Evolutionary conservation across 2,329 filamentous ascomycete genomes (phyloP), one percentile per base, ranked within the genome.

Genomic region (Geosmithia flava): DNA sequence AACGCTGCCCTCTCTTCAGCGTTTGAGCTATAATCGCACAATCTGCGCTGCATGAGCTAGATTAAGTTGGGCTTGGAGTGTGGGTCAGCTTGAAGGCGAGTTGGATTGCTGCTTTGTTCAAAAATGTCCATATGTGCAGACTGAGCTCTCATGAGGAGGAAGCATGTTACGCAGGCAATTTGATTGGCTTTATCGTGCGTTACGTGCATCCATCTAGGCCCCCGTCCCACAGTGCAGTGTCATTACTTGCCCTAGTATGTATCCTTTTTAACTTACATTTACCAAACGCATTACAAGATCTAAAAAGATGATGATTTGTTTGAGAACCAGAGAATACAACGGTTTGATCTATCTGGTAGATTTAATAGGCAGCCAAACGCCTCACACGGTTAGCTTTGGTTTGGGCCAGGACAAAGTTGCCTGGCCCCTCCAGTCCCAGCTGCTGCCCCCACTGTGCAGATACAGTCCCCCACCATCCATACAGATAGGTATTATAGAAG

Each of bases 241-340:
- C 11, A 16, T 37, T 16, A 3, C 15, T 16, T 37, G 33, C 33
- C 33, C 33, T 37, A 16, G 8, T 8, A 78, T 49, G 73, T 81
- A 49, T 87, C 19, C 23, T 20, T 19, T 29, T 94, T 61, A 70
- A 74, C 51, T 71, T 75, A 50, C 81, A 76, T 52, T 71, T 94
- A 44, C 75, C 15, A 94, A 66, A 76, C 96, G 15, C 90, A 90
- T 1, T 95, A 94, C 91, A 84, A 76, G 81, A 7, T 89, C 82
- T 46, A 58, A 54, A 56, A 51, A 53, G 43, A 81, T 89, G 60
- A 85, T 90, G 62, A 89, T 94, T 86, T 80, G 79, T 55, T 72
- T 91, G 49, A 81, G 58, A 87, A 86, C 30, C 75, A 71, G 23
- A 85, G 79, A 10, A 72, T 87, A 46, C 87, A 94, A 62, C 85